Conservation (phyloP, 805 yeast species). For the Yarrowia sp. region DNA sequence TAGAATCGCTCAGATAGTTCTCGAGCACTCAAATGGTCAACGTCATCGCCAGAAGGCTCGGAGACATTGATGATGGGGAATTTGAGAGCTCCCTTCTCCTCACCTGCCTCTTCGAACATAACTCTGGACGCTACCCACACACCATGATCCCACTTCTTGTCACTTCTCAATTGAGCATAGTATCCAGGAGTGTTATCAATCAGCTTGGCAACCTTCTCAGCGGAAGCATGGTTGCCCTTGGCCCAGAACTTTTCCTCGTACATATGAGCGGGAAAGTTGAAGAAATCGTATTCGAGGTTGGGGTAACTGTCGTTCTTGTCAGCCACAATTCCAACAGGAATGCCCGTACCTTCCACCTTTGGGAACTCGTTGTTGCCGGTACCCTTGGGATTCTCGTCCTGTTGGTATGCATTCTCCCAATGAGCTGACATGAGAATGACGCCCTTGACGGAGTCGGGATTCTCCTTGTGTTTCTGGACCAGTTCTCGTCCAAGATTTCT, state of each 20-base stretch:
- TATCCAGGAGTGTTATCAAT: slow-evolving; percentile 46
- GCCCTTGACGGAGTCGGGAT: slow-evolving; percentile 52
- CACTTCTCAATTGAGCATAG: slow-evolving; percentile 39
- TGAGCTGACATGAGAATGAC: slow-evolving; percentile 71
- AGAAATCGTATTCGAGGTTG: slow-evolving; percentile 64
- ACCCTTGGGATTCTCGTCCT: slow-evolving; percentile 12
- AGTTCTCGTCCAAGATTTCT: slow-evolving; percentile 52
- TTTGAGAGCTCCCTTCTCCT: slow-evolving; percentile 33
- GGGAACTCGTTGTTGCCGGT: slow-evolving; percentile 9
- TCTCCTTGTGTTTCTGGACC: slow-evolving; percentile 33
- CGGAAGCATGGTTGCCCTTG: slow-evolving; percentile 43
- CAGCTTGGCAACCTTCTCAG: slow-evolving; percentile 45
- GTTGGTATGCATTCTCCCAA: slow-evolving; percentile 49
- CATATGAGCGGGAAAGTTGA: slow-evolving; percentile 64
- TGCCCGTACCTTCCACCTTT: neutral
- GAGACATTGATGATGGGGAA: slow-evolving; percentile 47
- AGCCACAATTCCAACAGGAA: slow-evolving; percentile 16
- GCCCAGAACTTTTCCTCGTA: slow-evolving; percentile 62
- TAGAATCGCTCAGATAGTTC: slow-evolving; percentile 36
- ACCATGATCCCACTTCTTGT: slow-evolving; percentile 77
- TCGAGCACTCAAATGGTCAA: slow-evolving; percentile 29
- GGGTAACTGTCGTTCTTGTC: slow-evolving; percentile 5
- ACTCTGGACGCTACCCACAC: slow-evolving; percentile 77
- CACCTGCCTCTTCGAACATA: slow-evolving; percentile 50
- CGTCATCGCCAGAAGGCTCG: slow-evolving; percentile 40